These are phyloP conservation scores for Pyrenochaeta sp. DNA, from an alignment of 2,329 filamentous ascomycete species.

Conservation along the genomic window DNA sequence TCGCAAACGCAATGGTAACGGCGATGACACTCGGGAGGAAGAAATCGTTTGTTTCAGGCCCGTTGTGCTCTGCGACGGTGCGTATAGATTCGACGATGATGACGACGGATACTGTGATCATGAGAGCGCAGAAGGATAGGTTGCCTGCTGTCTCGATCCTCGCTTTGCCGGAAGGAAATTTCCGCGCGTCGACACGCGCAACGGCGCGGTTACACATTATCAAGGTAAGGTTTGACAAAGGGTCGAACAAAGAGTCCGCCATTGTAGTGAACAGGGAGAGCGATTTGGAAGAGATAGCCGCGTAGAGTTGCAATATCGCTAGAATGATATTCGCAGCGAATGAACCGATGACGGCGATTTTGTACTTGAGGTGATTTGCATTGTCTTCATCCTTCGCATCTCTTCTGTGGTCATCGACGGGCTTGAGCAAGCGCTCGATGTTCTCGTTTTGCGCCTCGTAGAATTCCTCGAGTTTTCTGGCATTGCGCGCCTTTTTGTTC, in stretches of 20 bases:
- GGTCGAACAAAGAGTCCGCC: constrained; percentile 95
- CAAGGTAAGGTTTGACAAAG: constrained; percentile 84
- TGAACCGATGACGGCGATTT: constrained; percentile 71
- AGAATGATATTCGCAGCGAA: constrained; percentile 84
- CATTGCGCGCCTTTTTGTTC: constrained; percentile 52
- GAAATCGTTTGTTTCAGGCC: constrained; percentile 67
- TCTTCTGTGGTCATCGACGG: constrained; percentile 87
- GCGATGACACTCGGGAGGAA: constrained; percentile 85
- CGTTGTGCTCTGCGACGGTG: constrained; percentile 66
- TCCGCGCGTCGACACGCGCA: constrained; percentile 81
- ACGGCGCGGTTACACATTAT: constrained; percentile 90
- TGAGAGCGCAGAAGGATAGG: constrained; percentile 94
- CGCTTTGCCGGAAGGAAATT: constrained; percentile 91
- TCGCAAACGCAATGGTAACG: constrained; percentile 82
- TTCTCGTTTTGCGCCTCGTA: constrained; percentile 93
- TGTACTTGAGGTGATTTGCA: constrained; percentile 80
- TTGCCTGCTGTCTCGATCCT: constrained; percentile 96
- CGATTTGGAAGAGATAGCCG: constrained; percentile 85
- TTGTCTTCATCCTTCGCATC: constrained; percentile 81
- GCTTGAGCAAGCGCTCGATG: constrained; percentile 89
- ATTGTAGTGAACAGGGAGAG: constrained; percentile 97
- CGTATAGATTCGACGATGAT: constrained; percentile 87
- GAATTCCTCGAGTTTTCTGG: constrained; percentile 75
- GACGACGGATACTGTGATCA: constrained; percentile 90
- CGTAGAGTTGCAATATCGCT: constrained; percentile 85